Conservation (phyloP, 2,329 filamentous ascomycete species). For the Fusarium sororula region DNA sequence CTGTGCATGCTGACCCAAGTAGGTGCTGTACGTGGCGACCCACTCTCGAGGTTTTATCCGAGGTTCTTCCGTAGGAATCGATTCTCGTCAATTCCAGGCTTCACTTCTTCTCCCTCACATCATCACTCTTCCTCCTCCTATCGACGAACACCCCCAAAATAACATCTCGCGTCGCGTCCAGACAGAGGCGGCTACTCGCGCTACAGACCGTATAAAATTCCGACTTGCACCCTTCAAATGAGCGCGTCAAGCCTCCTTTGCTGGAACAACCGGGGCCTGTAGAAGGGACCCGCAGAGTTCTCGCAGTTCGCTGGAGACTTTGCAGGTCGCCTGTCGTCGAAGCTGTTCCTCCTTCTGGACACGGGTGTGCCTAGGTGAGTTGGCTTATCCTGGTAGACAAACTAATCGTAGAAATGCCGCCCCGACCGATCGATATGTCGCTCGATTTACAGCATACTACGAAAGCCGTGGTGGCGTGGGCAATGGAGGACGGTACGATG, state of each 20-base stretch:
- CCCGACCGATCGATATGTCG: background rate
- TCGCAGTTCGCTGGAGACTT: background rate
- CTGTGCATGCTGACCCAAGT: background rate
- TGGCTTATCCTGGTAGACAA: background rate
- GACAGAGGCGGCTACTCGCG: background rate
- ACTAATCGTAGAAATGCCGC: background rate
- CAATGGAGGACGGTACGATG: background rate
- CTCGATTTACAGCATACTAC: background rate
- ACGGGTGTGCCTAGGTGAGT: background rate
- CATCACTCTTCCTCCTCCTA: no score
- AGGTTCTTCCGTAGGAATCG: background rate
- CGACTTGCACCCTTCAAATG: background rate
- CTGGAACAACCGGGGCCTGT: background rate
- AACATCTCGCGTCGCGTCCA: background rate
- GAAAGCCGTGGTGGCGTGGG: background rate
- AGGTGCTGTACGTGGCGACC: background rate
- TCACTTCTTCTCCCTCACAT: no score
- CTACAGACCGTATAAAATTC: background rate
- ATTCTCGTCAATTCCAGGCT: background rate
- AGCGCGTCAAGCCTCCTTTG: background rate
- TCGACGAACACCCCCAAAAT: background rate
- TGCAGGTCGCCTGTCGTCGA: background rate
- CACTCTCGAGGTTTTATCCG: background rate
- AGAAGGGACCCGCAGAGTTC: background rate
- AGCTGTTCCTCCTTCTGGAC: background rate